Conservation (phyloP, 164 flowering plant species). For the Umbilicus rupestris region DNA sequence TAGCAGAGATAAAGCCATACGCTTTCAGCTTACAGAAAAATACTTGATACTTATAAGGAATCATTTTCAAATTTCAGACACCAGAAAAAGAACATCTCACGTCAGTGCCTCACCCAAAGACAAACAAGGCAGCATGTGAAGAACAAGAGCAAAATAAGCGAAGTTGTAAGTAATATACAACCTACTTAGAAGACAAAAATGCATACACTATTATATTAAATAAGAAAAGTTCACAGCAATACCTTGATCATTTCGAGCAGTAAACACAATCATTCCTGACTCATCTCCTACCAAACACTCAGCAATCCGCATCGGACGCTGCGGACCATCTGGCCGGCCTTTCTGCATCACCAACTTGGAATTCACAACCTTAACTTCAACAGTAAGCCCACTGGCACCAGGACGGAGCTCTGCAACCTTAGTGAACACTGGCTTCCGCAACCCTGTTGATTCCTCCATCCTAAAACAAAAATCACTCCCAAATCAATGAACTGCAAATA, state of each 20-base stretch:
- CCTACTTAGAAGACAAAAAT: no score
- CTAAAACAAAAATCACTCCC: neutral
- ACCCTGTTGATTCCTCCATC: neutral
- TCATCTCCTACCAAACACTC: constrained; percentile 9
- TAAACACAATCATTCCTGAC: constrained; percentile 7
- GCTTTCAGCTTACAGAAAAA: no score
- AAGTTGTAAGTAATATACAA: neutral
- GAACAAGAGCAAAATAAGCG: neutral
- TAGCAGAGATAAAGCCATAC: no score
- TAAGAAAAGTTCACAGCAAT: no score
- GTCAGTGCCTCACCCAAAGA: no score
- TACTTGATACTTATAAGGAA: no score
- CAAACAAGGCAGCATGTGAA: no score
- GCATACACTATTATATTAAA: no score
- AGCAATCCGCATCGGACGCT: constrained; percentile 7
- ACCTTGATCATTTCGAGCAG: constrained; percentile 11
- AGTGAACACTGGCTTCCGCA: neutral
- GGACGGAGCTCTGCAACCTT: constrained; percentile 2
- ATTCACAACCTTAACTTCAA: constrained; percentile 3
- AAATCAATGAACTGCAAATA: neutral
- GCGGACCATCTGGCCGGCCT: constrained; percentile 7
- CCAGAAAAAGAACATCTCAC: no score
- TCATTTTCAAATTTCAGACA: no score
- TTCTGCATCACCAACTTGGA: constrained; percentile 9
- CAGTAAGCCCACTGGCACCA: neutral